Conservation (phyloP, 179 eudicot genomes). For the Actinidia polygama region DNA sequence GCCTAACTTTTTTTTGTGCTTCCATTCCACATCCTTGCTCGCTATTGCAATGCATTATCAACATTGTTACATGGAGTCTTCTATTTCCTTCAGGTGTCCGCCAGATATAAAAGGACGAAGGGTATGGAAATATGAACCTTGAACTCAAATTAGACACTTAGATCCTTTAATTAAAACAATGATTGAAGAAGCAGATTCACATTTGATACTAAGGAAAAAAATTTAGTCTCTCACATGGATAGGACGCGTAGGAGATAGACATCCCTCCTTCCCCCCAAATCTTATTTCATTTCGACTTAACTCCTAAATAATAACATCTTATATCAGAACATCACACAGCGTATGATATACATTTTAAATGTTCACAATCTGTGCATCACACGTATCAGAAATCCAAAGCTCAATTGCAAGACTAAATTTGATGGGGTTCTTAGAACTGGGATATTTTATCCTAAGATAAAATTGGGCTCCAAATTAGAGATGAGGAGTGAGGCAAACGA, state of each 20-base stretch:
- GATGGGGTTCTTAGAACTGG: too few species aligned
- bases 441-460: too few species aligned
- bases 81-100: neutral
- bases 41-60: conserved; percentile 7
- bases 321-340: neutral
- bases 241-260: neutral
- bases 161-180: neutral
- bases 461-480: too few species aligned
- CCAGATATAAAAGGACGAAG: neutral
- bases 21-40: neutral
- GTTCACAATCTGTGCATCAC: neutral
- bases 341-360: neutral
- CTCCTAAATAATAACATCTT: neutral
- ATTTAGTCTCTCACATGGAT: neutral
- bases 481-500: too few species aligned
- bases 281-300: neutral
- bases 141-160: neutral
- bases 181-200: neutral
- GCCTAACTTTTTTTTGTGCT: neutral
- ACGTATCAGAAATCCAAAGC: too few species aligned
- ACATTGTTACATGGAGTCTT: neutral
- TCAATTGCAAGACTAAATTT: too few species aligned
- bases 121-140: too few species aligned
- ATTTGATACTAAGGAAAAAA: neutral
- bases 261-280: neutral